Base-by-base conservation (phyloP, 371 early-diverging fungal genomes). In the Rhizomucor miehei region DNA sequence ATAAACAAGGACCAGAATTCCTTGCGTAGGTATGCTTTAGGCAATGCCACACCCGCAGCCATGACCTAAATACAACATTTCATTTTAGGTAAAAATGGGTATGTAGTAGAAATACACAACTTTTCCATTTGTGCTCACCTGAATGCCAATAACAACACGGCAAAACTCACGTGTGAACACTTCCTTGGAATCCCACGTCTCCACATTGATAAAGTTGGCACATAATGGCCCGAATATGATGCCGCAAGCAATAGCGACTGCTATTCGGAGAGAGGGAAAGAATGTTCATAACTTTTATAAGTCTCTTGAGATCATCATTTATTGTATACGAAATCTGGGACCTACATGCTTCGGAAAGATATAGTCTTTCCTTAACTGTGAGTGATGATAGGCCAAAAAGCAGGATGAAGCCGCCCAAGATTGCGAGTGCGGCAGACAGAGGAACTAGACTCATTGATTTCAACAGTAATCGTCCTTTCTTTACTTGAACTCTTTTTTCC, bases 321-420 rank as follows among this genome's bases (percentile, higher is more conserved):
- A n/a, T n/a, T n/a, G n/a, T n/a, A n/a, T n/a, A n/a, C n/a, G n/a
- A 39, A 35, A 9, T 16, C 34, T 37, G 24, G 12, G 36, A 67
- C 82, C 71, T 79, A 86, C 87, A 74, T 23, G 95, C 85, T 79
- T 98, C 98, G 36, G 92, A 89, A 46, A 99, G 54, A 72, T 87
- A 95, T 9, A 96, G 81, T 9, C 84, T 79, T 57, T 98, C 94
- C 66, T 95, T 96, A 50, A 94, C 78, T 51, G 91, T 68, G 43
- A 94, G 71, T 6, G 97, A 97, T 40, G 90, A 71, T 14, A 94
- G 75, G 2, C 94, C 92, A 56, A 89, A 93, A 14, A 88, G 36
- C 11, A 91, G 67, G 50, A 94, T 89, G 60, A 97, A 95, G 9
- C 87, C 88, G 44, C 95, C 95, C 16, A 92, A 54, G 6, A 90